Evolutionary conservation across 805 yeast species (phyloP).

Genomic region (Wickerhamiella cacticola): DNA sequence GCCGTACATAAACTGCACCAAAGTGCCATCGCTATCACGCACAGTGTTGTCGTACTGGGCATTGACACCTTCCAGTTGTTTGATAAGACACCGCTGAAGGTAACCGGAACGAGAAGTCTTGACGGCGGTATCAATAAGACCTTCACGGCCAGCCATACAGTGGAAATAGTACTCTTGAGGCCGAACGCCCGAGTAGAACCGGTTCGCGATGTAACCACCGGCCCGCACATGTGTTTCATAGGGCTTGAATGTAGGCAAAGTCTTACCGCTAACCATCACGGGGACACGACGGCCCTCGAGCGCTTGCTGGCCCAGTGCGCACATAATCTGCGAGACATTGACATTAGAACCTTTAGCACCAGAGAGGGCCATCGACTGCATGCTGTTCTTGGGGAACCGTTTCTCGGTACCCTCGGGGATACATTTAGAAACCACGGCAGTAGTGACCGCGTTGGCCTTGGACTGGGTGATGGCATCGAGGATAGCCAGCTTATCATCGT

Average conservation of each 20-base stretch:
- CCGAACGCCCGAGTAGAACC: conserved; percentile 93
- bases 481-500: conserved; percentile 81
- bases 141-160: conserved; percentile 99
- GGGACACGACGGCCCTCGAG: conserved; percentile 99
- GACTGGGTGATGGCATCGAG: conserved; percentile 92
- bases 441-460: conserved; percentile 80
- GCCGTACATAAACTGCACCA: conserved; percentile 92
- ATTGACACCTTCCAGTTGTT: conserved; percentile 95
- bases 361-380: conserved; percentile 98
- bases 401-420: conserved; percentile 96
- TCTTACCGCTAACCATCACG: conserved; percentile 96
- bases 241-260: conserved; percentile 91
- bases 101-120: conserved; percentile 97
- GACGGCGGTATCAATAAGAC: conserved; percentile 98
- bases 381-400: conserved; percentile 85
- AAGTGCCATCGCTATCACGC: conserved; percentile 87
- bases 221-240: conserved; percentile 96
- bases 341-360: conserved; percentile 99
- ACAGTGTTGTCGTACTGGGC: conserved; percentile 89
- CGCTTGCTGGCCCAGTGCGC: conserved; percentile 97
- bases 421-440: conserved; percentile 88
- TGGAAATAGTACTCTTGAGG: conserved; percentile 99
- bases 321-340: conserved; percentile 98
- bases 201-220: conserved; percentile 94
- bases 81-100: conserved; percentile 94